Percentiles rank a stretch among this genome's conserved stretches.
Conservation (phyloP, 2,329 filamentous ascomycete species). For the Gaeumannomyces sp. region DNA sequence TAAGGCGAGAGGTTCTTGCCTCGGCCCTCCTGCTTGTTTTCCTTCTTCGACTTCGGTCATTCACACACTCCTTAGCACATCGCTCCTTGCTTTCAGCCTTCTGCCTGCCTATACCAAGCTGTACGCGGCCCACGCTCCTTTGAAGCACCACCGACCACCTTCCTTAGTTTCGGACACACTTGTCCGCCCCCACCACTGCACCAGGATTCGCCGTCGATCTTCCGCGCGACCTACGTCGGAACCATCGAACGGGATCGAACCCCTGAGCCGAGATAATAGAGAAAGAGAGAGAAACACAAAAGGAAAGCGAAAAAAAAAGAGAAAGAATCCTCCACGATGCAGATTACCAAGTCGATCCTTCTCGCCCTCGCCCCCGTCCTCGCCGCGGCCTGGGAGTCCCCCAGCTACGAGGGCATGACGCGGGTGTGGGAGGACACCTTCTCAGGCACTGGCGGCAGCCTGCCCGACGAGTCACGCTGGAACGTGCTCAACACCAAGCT, state of each 20-base stretch:
- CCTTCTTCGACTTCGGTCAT: background rate
- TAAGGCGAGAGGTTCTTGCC: background rate
- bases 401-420: conserved; percentile 32
- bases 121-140: background rate
- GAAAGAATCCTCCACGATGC: background rate
- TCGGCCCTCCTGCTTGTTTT: background rate
- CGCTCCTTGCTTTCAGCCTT: background rate
- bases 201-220: no score
- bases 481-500: conserved; percentile 55
- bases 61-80: background rate
- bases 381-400: conserved; percentile 30
- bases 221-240: no score
- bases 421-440: conserved; percentile 40
- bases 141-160: background rate
- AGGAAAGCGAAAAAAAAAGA: background rate
- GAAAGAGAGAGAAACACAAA: background rate
- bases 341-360: conserved; percentile 21
- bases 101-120: background rate
- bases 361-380: conserved; percentile 20
- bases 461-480: conserved; percentile 53
- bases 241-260: no score
- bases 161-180: background rate
- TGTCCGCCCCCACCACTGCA: no score
- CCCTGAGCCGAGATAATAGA: background rate
- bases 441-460: conserved; percentile 22